Evolutionary conservation across 106 monocot genomes (phyloP), one percentile per base, ranked within the genome.

Genomic region (Alisma plantagoaquatica): DNA sequence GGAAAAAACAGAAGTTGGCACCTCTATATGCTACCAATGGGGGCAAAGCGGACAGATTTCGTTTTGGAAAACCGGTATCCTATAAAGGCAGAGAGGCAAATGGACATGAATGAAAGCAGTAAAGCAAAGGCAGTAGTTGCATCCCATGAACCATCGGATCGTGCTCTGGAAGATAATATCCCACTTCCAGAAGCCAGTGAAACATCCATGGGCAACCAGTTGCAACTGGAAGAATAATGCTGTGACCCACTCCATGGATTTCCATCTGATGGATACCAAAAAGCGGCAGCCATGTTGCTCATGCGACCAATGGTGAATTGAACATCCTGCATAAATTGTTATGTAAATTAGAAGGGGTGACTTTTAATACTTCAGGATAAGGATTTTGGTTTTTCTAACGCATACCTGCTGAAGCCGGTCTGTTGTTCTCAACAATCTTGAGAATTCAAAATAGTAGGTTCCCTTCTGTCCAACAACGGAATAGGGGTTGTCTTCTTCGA

Each of bases 241-340:
- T 81, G 63, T 1, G 74, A 75, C 2, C 73, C 77, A 22, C 51
- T 71, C 77, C 77, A 86, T 49, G 77, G 63, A 1, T 77, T 64
- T 16, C 86, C 86, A 46, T 53, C 71, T 2, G 51, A 43, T 33
- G 86, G 86, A 61, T 74, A 86, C 86, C 86, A 86, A 67, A 86
- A 81, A 14, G 86, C 86, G 28, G 72, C 68, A 8, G 74, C 77
- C 48, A 86, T 33, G 43, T 71, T 81, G 65, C 81, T 86, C 2
- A 61, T 12, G 58, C 74, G 70, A 35, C 86, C 77, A 4, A 86
- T 77, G 4, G 71, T 68, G 53, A 86, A 86, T 33, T 86, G 86
- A 33, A 69, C 86, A 49, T 86, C 86, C 86, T 86, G 77, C 62
- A n/a, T n/a, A n/a, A n/a, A 81, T n/a, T n/a, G n/a, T n/a, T n/a